phyloP scores from a whole-genome alignment of 768 basidiomycete genomes.

The Suillus subaureus region DNA sequence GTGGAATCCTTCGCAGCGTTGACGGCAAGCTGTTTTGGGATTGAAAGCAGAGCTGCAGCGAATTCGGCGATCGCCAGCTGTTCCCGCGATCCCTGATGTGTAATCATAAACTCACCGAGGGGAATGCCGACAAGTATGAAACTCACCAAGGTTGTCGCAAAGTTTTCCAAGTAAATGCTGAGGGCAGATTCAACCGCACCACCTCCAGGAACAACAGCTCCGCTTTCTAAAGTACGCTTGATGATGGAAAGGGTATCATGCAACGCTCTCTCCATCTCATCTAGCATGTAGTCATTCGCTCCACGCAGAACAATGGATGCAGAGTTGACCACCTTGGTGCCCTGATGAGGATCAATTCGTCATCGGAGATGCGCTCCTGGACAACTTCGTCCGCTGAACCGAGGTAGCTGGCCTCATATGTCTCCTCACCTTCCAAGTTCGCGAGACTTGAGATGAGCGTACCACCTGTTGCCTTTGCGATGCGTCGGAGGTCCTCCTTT shows the following conservation, averaged over 20 bases:
- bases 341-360: constrained; percentile 96
- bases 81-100: constrained; percentile 87
- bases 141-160: constrained; percentile 93
- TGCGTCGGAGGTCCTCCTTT: constrained; percentile 96
- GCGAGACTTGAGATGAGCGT: constrained; percentile 90
- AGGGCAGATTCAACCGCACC: constrained; percentile 97
- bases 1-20: constrained; percentile 99
- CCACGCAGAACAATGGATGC: constrained; percentile 92
- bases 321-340: constrained; percentile 94
- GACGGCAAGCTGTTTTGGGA: constrained; percentile 95
- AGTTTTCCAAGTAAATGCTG: constrained; percentile 97
- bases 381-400: constrained; percentile 96
- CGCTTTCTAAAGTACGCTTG: constrained; percentile 96
- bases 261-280: constrained; percentile 97
- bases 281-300: constrained; percentile 98
- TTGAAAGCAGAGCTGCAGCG: constrained; percentile 86
- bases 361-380: constrained; percentile 97
- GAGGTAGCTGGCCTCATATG: constrained; percentile 88
- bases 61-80: constrained; percentile 99
- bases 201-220: constrained; percentile 93
- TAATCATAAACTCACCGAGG: constrained; percentile 8
- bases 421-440: constrained; percentile 97
- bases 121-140: background rate
- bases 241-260: constrained; percentile 95
- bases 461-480: constrained; percentile 96